These are phyloP conservation scores for Nannochloropsis limnetica DNA, from an alignment of 352 stramenopile species.

Conservation along the genomic window DNA sequence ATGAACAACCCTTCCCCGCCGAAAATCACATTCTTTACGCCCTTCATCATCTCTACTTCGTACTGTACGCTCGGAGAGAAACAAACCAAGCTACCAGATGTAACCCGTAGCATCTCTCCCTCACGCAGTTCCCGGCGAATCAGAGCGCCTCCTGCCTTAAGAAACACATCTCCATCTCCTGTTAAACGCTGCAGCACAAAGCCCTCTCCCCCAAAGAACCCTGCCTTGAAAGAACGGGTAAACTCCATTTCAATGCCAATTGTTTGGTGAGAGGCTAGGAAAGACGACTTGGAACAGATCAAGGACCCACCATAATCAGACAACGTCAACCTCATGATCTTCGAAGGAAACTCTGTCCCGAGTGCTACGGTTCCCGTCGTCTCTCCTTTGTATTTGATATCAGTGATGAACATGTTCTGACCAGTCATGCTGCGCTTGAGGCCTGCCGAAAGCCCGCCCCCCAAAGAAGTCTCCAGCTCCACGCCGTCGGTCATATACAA, in stretches of 20 bases:
- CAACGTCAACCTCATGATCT: conserved; percentile 76
- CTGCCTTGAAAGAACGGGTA: conserved; percentile 68
- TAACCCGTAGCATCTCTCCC: conserved; percentile 76
- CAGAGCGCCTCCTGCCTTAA: conserved; percentile 75
- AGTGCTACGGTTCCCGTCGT: conserved; percentile 69
- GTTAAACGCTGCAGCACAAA: conserved; percentile 84
- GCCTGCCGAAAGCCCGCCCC: conserved; percentile 73
- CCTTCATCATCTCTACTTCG: conserved; percentile 77
- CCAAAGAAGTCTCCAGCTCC: conserved; percentile 75
- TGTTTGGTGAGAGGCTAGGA: no score
- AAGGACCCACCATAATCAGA: conserved; percentile 73
- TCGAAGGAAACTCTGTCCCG: conserved; percentile 69
- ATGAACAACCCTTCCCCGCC: conserved; percentile 84
- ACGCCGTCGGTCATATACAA: conserved; percentile 88
- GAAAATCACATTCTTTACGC: conserved; percentile 85
- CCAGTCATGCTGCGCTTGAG: conserved; percentile 69
- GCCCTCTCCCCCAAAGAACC: conserved; percentile 85
- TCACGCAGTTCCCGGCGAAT: conserved; percentile 72
- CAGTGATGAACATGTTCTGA: conserved; percentile 61
- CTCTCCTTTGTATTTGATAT: conserved; percentile 59
- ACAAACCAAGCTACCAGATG: conserved; percentile 73
- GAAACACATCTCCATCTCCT: conserved; percentile 73
- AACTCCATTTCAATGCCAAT: conserved; percentile 83
- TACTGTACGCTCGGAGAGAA: conserved; percentile 74
- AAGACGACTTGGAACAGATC: no score